A percentile compares a stretch with the other conserved stretches of the same genome.
Conservation (phyloP, 2,329 filamentous ascomycete species). For the Sarocladium strictum region DNA sequence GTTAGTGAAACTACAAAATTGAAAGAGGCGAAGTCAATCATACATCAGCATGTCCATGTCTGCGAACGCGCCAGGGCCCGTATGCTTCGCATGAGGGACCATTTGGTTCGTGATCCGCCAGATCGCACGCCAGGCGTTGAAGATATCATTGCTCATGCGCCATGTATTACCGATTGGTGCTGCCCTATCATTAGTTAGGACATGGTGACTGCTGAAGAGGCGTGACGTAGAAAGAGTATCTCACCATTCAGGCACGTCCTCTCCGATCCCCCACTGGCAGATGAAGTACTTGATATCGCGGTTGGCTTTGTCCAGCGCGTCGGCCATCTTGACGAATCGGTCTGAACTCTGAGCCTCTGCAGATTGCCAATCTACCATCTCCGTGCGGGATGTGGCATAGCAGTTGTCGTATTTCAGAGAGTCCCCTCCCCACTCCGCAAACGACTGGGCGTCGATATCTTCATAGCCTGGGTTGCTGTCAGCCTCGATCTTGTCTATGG, state of each 20-base stretch:
- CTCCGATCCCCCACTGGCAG: conserved; percentile 47
- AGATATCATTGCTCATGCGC: conserved; percentile 49
- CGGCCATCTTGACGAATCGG: conserved; percentile 41
- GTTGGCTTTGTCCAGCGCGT: conserved; percentile 30
- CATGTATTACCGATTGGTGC: conserved; percentile 39
- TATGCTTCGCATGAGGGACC: conserved; percentile 38
- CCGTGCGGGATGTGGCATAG: conserved; percentile 35
- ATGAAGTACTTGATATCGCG: conserved; percentile 41
- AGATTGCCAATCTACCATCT: conserved; percentile 35
- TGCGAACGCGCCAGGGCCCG: conserved; percentile 39
- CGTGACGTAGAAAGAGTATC: too few relatives aligned
- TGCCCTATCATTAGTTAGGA: conserved; percentile 23
- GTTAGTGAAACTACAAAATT: not conserved
- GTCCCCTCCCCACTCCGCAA: conserved; percentile 39
- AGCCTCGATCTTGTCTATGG: too few relatives aligned
- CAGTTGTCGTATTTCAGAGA: conserved; percentile 50
- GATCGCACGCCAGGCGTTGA: conserved; percentile 42
- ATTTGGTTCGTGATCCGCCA: conserved; percentile 47
- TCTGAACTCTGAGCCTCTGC: conserved; percentile 31
- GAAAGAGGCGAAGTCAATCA: conserved; percentile 12
- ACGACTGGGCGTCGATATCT: conserved; percentile 32
- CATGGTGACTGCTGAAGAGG: too few relatives aligned
- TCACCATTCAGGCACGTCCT: conserved; percentile 39
- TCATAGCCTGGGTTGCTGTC: conserved; percentile 28
- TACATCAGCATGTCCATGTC: conserved; percentile 48